phyloP scores from a whole-genome alignment of 2,329 filamentous ascomycete genomes.

The Alternaria sp. region DNA sequence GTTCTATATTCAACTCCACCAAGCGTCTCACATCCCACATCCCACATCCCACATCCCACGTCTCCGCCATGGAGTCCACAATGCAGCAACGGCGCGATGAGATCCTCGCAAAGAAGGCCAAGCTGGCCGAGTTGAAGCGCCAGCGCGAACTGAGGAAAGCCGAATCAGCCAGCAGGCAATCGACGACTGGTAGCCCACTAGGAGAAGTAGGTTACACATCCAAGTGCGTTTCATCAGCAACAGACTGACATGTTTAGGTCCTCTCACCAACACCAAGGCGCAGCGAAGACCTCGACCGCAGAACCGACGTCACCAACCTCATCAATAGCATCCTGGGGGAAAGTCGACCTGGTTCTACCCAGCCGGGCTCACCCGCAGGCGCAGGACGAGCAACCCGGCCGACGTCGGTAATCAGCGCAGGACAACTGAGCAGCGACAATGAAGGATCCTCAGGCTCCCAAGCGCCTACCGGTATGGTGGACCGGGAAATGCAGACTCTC shows the following conservation, averaged over 20 bases:
- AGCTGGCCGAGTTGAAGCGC: slow-evolving; percentile 93
- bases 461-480: slow-evolving; percentile 42
- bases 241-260: slow-evolving; percentile 59
- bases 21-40: slow-evolving; percentile 10
- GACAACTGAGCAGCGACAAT: slow-evolving; percentile 78
- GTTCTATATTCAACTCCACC: neutral
- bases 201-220: slow-evolving; percentile 68
- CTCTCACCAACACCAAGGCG: slow-evolving; percentile 75
- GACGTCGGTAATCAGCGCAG: slow-evolving; percentile 83
- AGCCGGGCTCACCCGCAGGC: slow-evolving; percentile 60
- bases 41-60: slow-evolving; percentile 13
- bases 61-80: slow-evolving; percentile 57
- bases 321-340: slow-evolving; percentile 85
- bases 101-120: slow-evolving; percentile 95
- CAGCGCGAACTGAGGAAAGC: slow-evolving; percentile 87
- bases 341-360: slow-evolving; percentile 74
- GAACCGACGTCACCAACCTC: slow-evolving; percentile 75
- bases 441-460: slow-evolving; percentile 44
- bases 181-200: slow-evolving; percentile 66
- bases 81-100: slow-evolving; percentile 89
- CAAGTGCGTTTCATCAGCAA: slow-evolving; percentile 5
- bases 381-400: slow-evolving; percentile 72
- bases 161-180: slow-evolving; percentile 71
- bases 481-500: slow-evolving; percentile 69
- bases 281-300: slow-evolving; percentile 69